Percentiles rank a stretch among this genome's conserved stretches.
These are phyloP conservation scores for Neoscytalidium dimidiatum DNA, from an alignment of 2,329 filamentous ascomycete species.

Conservation along the genomic window DNA sequence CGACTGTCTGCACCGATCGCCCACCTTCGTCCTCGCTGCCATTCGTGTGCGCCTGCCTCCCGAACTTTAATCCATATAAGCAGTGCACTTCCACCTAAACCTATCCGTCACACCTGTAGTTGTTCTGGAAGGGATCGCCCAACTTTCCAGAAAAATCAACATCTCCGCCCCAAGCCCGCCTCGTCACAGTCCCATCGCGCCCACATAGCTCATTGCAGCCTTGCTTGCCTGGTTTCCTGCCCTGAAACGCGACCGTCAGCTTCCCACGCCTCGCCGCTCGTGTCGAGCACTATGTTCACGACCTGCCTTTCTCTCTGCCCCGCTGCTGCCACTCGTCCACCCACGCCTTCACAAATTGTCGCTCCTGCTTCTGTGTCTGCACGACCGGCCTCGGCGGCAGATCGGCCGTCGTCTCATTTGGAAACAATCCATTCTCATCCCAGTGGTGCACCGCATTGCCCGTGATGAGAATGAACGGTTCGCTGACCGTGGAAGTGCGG, in stretches of 20 bases:
- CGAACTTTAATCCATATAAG: slow-evolving; percentile 8
- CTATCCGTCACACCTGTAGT: not conserved
- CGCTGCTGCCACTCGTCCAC: slow-evolving; percentile 58
- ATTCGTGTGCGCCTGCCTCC: not conserved
- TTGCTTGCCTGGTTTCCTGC: not conserved
- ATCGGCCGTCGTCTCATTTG: slow-evolving; percentile 59
- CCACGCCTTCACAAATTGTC: slow-evolving; percentile 68
- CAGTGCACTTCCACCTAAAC: not conserved
- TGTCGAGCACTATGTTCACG: not conserved
- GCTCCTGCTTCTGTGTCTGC: slow-evolving; percentile 60
- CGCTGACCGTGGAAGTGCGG: slow-evolving; percentile 60
- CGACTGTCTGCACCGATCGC: not conserved
- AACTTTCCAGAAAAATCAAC: not conserved
- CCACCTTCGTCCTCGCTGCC: not conserved
- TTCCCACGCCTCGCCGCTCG: not conserved
- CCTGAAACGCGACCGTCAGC: slow-evolving; percentile 2
- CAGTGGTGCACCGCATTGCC: slow-evolving; percentile 76
- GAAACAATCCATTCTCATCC: slow-evolving; percentile 71
- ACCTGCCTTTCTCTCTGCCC: not conserved
- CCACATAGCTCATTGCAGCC: not conserved
- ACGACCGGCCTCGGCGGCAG: slow-evolving; percentile 62
- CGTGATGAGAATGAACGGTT: slow-evolving; percentile 74
- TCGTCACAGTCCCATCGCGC: not conserved
- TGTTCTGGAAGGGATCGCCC: not conserved
- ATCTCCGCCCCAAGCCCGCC: too few species aligned